Conservation (phyloP, 139 green algal genomes). For the Ettlia oleoabundans region DNA sequence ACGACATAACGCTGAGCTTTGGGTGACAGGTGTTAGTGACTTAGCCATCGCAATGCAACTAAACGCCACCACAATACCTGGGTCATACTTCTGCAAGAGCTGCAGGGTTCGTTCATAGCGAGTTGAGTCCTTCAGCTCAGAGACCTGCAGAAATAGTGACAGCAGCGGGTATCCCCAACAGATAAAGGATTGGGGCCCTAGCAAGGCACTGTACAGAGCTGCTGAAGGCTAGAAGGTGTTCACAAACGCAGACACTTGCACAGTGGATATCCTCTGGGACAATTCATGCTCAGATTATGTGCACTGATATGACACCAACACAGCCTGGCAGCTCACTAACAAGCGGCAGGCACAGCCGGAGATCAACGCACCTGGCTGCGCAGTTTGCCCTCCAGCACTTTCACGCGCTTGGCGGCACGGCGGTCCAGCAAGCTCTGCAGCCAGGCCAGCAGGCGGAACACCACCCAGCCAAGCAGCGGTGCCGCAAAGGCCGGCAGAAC, state of each 20-base stretch:
- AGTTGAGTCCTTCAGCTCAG: slow-evolving; percentile 28
- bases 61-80: no score
- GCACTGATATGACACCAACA: no score
- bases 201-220: not conserved
- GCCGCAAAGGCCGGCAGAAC: not conserved
- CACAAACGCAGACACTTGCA: no score
- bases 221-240: not conserved
- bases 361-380: slow-evolving; percentile 21
- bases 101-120: slow-evolving; percentile 25
- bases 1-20: no score
- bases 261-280: no score
- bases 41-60: no score
- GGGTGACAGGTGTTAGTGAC: no score
- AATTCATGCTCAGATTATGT: no score
- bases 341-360: not conserved
- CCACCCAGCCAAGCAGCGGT: not conserved
- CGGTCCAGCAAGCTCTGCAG: slow-evolving; percentile 8
- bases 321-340: no score
- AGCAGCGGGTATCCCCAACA: no score
- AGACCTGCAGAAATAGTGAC: not conserved
- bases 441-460: not conserved
- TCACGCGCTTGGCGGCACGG: not conserved
- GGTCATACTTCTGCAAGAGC: slow-evolving; percentile 30
- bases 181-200: no score
- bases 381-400: slow-evolving; percentile 23